These are phyloP conservation scores for Gleditsia sinensis DNA, from an alignment of 306 rosid genomes.

Conservation along the genomic window DNA sequence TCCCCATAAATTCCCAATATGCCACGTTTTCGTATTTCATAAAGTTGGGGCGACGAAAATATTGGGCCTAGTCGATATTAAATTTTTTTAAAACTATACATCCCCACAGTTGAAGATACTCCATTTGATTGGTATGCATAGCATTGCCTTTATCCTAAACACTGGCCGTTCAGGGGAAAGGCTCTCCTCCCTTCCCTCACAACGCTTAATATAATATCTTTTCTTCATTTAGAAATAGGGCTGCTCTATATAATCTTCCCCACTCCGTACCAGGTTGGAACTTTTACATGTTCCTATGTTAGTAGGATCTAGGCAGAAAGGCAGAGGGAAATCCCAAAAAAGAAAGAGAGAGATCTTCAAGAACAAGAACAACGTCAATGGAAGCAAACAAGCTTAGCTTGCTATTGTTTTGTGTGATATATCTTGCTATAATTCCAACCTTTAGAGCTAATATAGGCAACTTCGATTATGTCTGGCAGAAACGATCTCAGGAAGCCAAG, in stretches of 20 bases:
- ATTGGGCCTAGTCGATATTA: no score
- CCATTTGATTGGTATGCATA: no score
- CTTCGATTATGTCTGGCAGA: slow-evolving; percentile 46
- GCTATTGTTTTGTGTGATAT: slow-evolving; percentile 31
- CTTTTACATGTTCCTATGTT: no score
- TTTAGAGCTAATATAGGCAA: slow-evolving; percentile 39
- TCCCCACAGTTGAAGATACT: no score
- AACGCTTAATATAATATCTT: not conserved
- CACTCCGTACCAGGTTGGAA: not conserved
- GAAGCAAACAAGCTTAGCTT: slow-evolving; percentile 35
- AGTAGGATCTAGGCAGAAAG: no score
- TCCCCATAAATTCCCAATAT: no score
- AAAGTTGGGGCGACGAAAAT: no score
- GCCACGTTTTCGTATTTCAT: no score
- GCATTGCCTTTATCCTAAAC: not conserved
- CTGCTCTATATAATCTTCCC: not conserved
- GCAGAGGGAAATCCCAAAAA: no score
- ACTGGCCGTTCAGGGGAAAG: slow-evolving; percentile 6
- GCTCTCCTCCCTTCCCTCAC: slow-evolving; percentile 9
- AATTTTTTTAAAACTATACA: no score
- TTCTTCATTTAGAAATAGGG: not conserved
- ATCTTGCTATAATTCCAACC: slow-evolving; percentile 29
- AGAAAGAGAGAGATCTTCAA: no score
- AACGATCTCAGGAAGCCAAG: slow-evolving; percentile 42
- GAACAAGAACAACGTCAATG: not conserved